A percentile compares a stretch with the other conserved stretches of the same genome.
Evolutionary conservation across 352 stramenopile species (phyloP).

Genomic region (Globisporangium apiculatum): DNA sequence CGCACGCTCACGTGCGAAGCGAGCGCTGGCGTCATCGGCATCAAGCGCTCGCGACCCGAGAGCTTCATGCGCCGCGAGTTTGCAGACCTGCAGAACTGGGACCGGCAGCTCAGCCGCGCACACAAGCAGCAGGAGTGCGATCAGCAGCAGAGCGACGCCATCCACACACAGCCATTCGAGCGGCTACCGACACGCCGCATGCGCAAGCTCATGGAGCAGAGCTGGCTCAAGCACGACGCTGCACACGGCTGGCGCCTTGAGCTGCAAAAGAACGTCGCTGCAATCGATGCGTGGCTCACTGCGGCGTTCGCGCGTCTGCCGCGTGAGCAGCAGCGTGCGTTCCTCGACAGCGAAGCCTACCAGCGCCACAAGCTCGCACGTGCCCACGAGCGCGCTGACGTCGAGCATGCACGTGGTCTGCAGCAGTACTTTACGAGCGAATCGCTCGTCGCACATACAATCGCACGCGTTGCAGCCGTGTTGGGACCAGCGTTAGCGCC

Average conservation of each 20-base stretch:
- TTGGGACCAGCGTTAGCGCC: constrained; percentile 1
- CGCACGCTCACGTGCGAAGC: not conserved
- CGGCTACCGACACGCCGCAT: constrained; percentile 51
- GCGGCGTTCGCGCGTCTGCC: constrained; percentile 24
- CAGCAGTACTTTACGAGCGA: constrained; percentile 71
- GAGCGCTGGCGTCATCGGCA: not conserved
- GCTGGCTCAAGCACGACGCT: constrained; percentile 39
- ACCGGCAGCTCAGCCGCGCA: constrained; percentile 20
- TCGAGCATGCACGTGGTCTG: constrained; percentile 39
- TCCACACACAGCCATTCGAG: constrained; percentile 4
- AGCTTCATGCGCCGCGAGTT: constrained; percentile 26
- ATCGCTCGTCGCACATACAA: constrained; percentile 32
- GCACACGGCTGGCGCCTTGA: constrained; percentile 43
- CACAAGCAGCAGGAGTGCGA: not conserved
- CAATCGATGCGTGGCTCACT: constrained; percentile 55
- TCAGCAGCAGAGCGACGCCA: not conserved
- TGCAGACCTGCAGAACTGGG: constrained; percentile 36
- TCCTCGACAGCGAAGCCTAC: constrained; percentile 52
- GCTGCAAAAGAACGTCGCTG: constrained; percentile 50
- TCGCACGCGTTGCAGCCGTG: constrained; percentile 19
- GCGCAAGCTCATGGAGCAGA: constrained; percentile 41
- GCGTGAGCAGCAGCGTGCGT: constrained; percentile 19
- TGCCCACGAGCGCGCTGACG: constrained; percentile 13
- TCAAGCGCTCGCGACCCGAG: constrained; percentile 3
- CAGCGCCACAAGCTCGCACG: constrained; percentile 19